Evolutionary conservation across 2,329 filamentous ascomycete genomes (phyloP), one percentile per base, ranked within the genome.

Genomic region (Aspergillus tamarii): DNA sequence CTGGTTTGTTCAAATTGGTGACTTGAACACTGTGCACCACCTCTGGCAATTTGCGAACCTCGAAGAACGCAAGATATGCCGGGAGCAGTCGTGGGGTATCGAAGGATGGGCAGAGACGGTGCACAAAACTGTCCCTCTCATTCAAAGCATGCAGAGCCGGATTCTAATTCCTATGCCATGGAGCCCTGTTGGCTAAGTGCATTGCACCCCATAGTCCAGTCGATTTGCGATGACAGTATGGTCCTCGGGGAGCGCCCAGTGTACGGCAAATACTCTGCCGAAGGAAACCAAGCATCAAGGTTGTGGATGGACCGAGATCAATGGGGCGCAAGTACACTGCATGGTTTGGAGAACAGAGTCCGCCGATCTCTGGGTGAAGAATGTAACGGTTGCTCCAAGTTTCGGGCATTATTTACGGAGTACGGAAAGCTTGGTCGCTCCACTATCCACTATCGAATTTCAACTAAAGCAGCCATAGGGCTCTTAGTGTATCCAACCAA

Each of bases 1-100:
- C 8, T 99, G 95, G 95, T 99, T 99, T 74, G 94, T 97, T 46
- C 95, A 99, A 82, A 94, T 99, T 73, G 95, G 95, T 65, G 94
- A 97, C 60, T 85, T 99, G 67, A 99, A 99, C 83, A 97, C 93
- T 0, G 95, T 99, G 39, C 94, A 99, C 79, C 94, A 98, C 77
- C 85, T 99, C 26, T 99, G 95, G 95, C 95, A 99, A 77, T 99
- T 98, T 83, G 94, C 94, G 70, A 92, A 99, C 78, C 81, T 99
- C 65, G 94, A 98, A 80, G 95, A 98, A 82, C 89, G 95, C 69
- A 95, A 96, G 79, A 83, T 91, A 41, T 88, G 93, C 69, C 88
- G 95, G 69, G 95, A 99, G 84, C 89, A 96, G 85, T 97, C 94
- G 78, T 99, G 95, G 95, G 88, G 89, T 68, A 88, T 96, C 46